These are phyloP conservation scores for Gardenia jasminoides DNA, from an alignment of 257 asterid genomes.

Conservation along the genomic window DNA sequence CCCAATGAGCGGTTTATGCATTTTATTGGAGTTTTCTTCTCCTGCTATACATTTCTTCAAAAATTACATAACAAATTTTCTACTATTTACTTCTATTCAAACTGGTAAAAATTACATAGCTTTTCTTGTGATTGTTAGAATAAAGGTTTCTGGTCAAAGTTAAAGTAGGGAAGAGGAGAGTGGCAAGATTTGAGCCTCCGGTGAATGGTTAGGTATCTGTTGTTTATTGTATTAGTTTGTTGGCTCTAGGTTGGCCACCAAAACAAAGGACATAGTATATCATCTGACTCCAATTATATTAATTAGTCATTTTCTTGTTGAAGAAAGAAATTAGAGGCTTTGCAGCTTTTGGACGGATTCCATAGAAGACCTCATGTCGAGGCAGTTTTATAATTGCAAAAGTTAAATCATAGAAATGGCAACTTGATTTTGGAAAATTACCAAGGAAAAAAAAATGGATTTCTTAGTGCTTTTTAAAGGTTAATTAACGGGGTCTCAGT, in stretches of 20 bases:
- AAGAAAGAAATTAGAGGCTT: background rate
- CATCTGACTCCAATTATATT: slow-evolving; percentile 2
- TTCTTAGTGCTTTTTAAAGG: background rate
- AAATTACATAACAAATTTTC: background rate
- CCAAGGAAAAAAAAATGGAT: background rate
- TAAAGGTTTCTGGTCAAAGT: background rate
- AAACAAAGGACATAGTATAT: background rate
- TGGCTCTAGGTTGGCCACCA: slow-evolving; percentile 2
- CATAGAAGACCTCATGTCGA: background rate
- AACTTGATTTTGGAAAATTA: background rate
- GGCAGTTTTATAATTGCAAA: background rate
- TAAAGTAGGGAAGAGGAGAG: background rate
- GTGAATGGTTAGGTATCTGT: background rate
- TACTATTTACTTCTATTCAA: background rate
- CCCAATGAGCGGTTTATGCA: background rate
- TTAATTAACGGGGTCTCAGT: background rate
- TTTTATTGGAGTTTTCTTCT: background rate
- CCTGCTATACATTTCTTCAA: slow-evolving; percentile 4
- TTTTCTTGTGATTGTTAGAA: background rate
- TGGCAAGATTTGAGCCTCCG: slow-evolving; percentile 10
- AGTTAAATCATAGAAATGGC: background rate
- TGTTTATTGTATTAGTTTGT: slow-evolving; percentile 10
- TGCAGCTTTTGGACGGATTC: background rate
- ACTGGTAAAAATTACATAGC: no score
- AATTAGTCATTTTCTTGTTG: slow-evolving; percentile 4